Evolutionary conservation across 2,329 filamentous ascomycete genomes (phyloP).

Genomic region (Arthrobotrys sphaeroides): DNA sequence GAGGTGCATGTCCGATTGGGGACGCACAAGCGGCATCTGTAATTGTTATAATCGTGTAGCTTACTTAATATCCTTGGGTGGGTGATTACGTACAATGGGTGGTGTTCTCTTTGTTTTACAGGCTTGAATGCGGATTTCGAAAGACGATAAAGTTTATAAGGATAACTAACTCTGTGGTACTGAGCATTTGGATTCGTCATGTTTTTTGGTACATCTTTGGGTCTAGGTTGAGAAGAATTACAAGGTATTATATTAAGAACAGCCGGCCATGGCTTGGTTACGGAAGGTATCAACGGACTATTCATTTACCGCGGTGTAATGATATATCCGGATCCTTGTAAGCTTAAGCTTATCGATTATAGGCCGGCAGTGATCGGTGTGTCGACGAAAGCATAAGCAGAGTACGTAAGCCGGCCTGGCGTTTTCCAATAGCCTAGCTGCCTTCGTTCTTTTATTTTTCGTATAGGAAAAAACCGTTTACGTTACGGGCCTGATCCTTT

Average conservation of each 20-base stretch:
- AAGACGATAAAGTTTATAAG: background rate
- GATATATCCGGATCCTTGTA: conserved; percentile 12
- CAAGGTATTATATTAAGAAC: background rate
- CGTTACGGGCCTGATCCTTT: no score
- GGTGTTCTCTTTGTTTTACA: background rate
- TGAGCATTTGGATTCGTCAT: background rate
- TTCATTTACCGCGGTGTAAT: background rate
- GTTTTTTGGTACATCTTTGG: background rate
- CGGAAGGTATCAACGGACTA: conserved; percentile 7
- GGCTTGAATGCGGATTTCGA: background rate
- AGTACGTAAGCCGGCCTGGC: background rate
- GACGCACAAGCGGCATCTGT: background rate
- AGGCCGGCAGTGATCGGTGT: background rate
- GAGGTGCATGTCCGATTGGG: background rate
- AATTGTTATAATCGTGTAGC: background rate
- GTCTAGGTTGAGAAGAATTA: background rate
- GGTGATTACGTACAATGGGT: background rate
- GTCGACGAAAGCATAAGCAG: conserved; percentile 14
- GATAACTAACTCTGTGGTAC: background rate
- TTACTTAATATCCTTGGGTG: background rate
- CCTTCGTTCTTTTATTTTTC: background rate
- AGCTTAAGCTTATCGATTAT: background rate
- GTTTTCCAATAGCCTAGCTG: no score
- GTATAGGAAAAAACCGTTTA: no score
- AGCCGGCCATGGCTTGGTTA: background rate